Conservation (phyloP, 306 rosid species). For the Cicer bijugum region DNA sequence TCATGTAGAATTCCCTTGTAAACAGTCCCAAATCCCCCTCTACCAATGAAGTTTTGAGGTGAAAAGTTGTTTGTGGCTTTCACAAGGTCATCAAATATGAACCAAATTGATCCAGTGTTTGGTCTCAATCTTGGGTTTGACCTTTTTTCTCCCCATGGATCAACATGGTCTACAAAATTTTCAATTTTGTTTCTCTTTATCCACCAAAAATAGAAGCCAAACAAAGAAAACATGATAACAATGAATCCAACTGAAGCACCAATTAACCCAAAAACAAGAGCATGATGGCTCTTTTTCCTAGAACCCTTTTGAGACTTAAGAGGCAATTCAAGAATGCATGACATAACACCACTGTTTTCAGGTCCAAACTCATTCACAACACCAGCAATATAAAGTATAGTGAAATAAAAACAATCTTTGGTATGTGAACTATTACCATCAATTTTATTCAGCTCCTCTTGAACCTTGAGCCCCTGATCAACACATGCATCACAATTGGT, state of each 20-base stretch:
- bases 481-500: conserved; percentile 60
- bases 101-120: conserved; percentile 76
- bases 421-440: conserved; percentile 77
- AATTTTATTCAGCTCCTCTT: conserved; percentile 36
- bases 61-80: conserved; percentile 77
- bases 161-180: conserved; percentile 43
- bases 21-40: conserved; percentile 91
- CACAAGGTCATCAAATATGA: conserved; percentile 75
- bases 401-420: conserved; percentile 60
- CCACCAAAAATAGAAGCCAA: conserved; percentile 63
- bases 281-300: conserved; percentile 42
- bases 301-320: conserved; percentile 45
- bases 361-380: conserved; percentile 75
- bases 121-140: conserved; percentile 62
- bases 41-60: conserved; percentile 73
- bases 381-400: conserved; percentile 77
- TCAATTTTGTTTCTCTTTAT: conserved; percentile 36
- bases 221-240: conserved; percentile 49
- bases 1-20: conserved; percentile 75
- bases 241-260: conserved; percentile 55
- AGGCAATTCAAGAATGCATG: conserved; percentile 56
- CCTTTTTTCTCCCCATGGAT: conserved; percentile 52
- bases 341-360: conserved; percentile 57
- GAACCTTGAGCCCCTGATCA: conserved; percentile 54
- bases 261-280: conserved; percentile 61